Percentiles rank a stretch among this genome's conserved stretches.
phyloP scores from a whole-genome alignment of 371 early-diverging fungal species.

The Mortierella polycephala region DNA sequence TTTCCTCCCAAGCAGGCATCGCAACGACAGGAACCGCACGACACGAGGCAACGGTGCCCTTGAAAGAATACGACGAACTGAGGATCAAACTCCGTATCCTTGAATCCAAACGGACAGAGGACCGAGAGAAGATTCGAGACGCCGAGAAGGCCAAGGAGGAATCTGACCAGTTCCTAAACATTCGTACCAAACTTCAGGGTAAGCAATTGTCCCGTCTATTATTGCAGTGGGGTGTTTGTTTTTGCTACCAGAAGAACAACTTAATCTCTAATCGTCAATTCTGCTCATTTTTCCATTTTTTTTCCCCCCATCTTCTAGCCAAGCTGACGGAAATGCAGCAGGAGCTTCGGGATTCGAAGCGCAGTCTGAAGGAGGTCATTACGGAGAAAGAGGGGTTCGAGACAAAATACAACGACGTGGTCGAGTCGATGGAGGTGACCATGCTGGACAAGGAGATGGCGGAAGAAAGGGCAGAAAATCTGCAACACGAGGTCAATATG shows the following conservation, averaged over 20 bases:
- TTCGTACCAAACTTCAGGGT: slow-evolving; percentile 77
- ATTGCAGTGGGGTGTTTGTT: neutral
- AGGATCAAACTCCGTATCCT: slow-evolving; percentile 82
- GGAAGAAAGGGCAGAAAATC: slow-evolving; percentile 84
- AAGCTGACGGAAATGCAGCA: slow-evolving; percentile 78
- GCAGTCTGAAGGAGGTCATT: slow-evolving; percentile 64
- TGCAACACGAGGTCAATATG: slow-evolving; percentile 76
- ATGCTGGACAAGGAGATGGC: slow-evolving; percentile 93
- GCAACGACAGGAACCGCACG: slow-evolving; percentile 3
- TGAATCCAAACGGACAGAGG: slow-evolving; percentile 86
- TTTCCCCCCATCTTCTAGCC: slow-evolving; percentile 54
- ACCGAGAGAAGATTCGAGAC: slow-evolving; percentile 77
- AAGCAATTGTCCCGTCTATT: slow-evolving; percentile 15
- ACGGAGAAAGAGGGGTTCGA: slow-evolving; percentile 74
- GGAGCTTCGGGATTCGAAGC: slow-evolving; percentile 73
- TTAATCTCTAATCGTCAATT: neutral
- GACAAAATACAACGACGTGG: slow-evolving; percentile 73
- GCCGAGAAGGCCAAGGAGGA: slow-evolving; percentile 80
- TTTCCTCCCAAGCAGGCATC: slow-evolving; percentile 22
- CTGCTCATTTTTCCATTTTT: neutral
- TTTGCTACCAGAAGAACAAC: neutral
- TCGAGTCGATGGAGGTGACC: slow-evolving; percentile 85
- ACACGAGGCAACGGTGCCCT: slow-evolving; percentile 58
- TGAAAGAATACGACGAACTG: slow-evolving; percentile 85
- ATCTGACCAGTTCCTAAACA: slow-evolving; percentile 75